A percentile compares a stretch with the other conserved stretches of the same genome.
phyloP scores from a whole-genome alignment of 768 basidiomycete species.

The Russula brevipes region DNA sequence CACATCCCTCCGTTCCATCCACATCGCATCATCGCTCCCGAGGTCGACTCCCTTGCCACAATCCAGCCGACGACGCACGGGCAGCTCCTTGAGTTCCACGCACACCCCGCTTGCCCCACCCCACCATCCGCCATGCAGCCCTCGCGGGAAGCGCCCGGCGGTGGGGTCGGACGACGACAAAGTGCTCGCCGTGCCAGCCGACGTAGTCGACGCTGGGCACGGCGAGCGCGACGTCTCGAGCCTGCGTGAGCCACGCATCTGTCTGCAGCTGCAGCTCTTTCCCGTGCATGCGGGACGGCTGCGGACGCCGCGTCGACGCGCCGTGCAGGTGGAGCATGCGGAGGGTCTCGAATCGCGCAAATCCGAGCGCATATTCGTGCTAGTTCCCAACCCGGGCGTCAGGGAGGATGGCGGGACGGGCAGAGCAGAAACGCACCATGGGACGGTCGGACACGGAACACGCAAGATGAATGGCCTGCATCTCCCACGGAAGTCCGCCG shows the following conservation, averaged over 20 bases:
- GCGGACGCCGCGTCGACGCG: slow-evolving; percentile 44
- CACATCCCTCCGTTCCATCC: slow-evolving; percentile 70
- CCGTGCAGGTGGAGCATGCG: slow-evolving; percentile 57
- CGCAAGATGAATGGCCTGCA: slow-evolving; percentile 51
- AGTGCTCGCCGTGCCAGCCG: slow-evolving; percentile 72
- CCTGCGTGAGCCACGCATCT: slow-evolving; percentile 49
- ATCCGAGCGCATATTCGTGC: slow-evolving; percentile 50
- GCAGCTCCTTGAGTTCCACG: slow-evolving; percentile 56
- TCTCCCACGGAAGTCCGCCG: slow-evolving; percentile 32
- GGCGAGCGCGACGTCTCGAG: slow-evolving; percentile 44
- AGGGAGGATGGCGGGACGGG: background rate
- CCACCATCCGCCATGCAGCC: background rate
- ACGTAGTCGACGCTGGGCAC: slow-evolving; percentile 57
- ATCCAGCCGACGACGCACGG: slow-evolving; percentile 51
- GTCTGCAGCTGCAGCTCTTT: slow-evolving; percentile 56
- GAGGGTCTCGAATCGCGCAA: slow-evolving; percentile 45
- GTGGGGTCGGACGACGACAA: slow-evolving; percentile 47
- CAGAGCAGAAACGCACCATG: slow-evolving; percentile 37
- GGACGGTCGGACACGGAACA: slow-evolving; percentile 47
- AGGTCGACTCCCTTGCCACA: slow-evolving; percentile 64
- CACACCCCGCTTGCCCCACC: slow-evolving; percentile 23
- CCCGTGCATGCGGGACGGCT: slow-evolving; percentile 53
- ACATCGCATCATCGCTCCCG: slow-evolving; percentile 55
- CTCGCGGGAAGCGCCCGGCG: background rate
- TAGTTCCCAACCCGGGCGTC: slow-evolving; percentile 26